Evolutionary conservation across 2,329 filamentous ascomycete genomes (phyloP), one percentile per base, ranked within the genome.

Genomic region (Penicillium sp.): DNA sequence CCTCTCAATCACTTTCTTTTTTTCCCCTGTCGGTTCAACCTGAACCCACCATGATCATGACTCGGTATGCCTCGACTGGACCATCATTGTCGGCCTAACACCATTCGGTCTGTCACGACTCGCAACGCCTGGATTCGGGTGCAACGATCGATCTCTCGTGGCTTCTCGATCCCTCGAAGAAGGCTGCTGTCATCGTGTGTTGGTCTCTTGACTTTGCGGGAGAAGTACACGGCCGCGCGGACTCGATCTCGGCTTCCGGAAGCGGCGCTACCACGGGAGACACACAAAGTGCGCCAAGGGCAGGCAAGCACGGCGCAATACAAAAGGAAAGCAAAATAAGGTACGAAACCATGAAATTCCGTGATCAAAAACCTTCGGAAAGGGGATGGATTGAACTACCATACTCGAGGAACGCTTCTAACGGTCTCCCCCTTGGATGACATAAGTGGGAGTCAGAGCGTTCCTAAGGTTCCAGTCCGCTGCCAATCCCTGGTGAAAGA

Each of bases 21-120:
- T 42, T n/a, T 18, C 16, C 43, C 24, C 14, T 13, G 14, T 46
- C 27, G 1, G n/a, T 16, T 44, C 46, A 27, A 28, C 13, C n/a
- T 46, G 20, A 22, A 33, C 43, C 22, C 27, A 46, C 28, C 44
- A 30, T 11, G 22, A 53, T 47, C 48, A 53, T 60, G 55, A 48
- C 48, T n/a, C 53, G 50, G 44, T 28, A 56, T 56, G 48, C 42
- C 14, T 48, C 28, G 35, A 13, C 33, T 36, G 46, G 41, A 20
- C 24, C 18, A 36, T 39, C 18, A 16, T 28, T 43, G 24, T 49
- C 43, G 51, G 45, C 39, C 30, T 58, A 51, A 54, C 40, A 48
- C 44, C 35, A 38, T 33, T 44, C 36, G 28, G 30, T 36, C 22
- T 44, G 33, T 5, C n/a, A 16, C 18, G 9, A 22, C 8, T 41